phyloP scores from a whole-genome alignment of 495 filamentous ascomycete species.

The Mytilinidion resinicola region DNA sequence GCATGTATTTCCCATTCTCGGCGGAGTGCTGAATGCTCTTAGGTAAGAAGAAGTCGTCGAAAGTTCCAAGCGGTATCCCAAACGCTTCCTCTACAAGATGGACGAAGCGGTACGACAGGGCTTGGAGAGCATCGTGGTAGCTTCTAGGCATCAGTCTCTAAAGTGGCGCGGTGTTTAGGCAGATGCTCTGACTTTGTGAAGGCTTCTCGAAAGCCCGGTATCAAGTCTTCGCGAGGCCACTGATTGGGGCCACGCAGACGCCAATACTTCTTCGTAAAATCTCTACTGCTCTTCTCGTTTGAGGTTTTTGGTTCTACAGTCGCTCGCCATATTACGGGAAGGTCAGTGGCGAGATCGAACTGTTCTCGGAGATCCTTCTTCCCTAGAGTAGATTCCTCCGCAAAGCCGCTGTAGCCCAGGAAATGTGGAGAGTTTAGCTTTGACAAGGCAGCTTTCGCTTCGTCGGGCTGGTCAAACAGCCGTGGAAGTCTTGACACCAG shows the following conservation, averaged over 20 bases:
- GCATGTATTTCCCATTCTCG: background rate
- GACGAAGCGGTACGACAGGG: slow-evolving; percentile 45
- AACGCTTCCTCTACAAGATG: slow-evolving; percentile 48
- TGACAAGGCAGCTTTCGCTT: slow-evolving; percentile 39
- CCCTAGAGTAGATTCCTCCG: slow-evolving; percentile 47
- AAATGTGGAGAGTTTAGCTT: slow-evolving; percentile 50
- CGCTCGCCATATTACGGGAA: slow-evolving; percentile 36
- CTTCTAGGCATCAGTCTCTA: slow-evolving; percentile 27
- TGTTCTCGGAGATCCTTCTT: slow-evolving; percentile 47
- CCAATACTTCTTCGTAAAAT: slow-evolving; percentile 41
- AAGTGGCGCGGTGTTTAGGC: slow-evolving; percentile 21
- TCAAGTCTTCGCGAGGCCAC: slow-evolving; percentile 24
- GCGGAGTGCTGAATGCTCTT: background rate
- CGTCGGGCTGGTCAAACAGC: slow-evolving; percentile 40
- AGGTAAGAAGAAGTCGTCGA: slow-evolving; percentile 42
- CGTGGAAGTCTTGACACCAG: slow-evolving; percentile 39
- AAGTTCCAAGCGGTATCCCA: slow-evolving; percentile 38
- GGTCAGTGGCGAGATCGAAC: slow-evolving; percentile 51
- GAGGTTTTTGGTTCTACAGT: background rate
- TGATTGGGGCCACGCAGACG: slow-evolving; percentile 50
- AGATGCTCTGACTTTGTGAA: slow-evolving; percentile 20
- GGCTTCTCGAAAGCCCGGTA: slow-evolving; percentile 24
- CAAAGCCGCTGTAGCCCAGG: slow-evolving; percentile 47
- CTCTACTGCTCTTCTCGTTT: background rate
- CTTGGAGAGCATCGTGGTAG: slow-evolving; percentile 45